Conservation (phyloP, 371 early-diverging fungal species). For the Mucor sp. region DNA sequence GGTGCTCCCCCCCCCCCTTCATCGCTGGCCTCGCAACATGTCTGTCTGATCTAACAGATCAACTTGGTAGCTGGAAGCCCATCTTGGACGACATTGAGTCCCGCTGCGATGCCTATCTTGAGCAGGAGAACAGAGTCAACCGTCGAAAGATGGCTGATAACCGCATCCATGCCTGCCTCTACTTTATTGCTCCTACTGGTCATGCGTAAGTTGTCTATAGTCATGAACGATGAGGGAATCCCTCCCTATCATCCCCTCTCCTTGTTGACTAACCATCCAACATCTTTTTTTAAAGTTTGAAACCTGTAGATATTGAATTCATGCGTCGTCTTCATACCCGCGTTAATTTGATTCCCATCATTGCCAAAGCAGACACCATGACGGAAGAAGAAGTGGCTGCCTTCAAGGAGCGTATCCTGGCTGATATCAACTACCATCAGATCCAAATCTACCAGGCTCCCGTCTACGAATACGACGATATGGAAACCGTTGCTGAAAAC, state of each 20-base stretch:
- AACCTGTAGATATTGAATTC: slow-evolving; percentile 94
- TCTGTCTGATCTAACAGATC: too few species aligned
- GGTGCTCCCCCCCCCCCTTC: too few species aligned
- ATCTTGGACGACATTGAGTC: slow-evolving; percentile 95
- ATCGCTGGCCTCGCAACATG: too few species aligned
- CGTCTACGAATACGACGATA: slow-evolving; percentile 89
- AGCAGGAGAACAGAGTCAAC: slow-evolving; percentile 90
- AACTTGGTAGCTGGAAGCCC: slow-evolving; percentile 93
- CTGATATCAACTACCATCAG: slow-evolving; percentile 89
- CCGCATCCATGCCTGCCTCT: slow-evolving; percentile 96
- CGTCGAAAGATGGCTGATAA: slow-evolving; percentile 86
- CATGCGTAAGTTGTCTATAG: slow-evolving; percentile 62
- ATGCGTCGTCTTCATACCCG: slow-evolving; percentile 93
- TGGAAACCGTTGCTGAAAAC: slow-evolving; percentile 92
- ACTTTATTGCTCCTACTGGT: slow-evolving; percentile 97
- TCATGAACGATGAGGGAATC: slow-evolving; percentile 1
- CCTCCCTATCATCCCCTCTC: neutral
- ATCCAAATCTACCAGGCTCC: slow-evolving; percentile 94
- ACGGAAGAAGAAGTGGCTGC: slow-evolving; percentile 91
- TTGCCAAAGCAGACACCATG: slow-evolving; percentile 98
- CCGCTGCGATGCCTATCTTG: slow-evolving; percentile 92
- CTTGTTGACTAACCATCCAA: neutral
- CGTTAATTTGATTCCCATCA: slow-evolving; percentile 97
- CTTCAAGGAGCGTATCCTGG: slow-evolving; percentile 91
- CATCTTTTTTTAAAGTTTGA: slow-evolving; percentile 50